A percentile compares a stretch with the other conserved stretches of the same genome.
Evolutionary conservation across 495 filamentous ascomycete genomes (phyloP).

Genomic region (Tuber umbilicatum): DNA sequence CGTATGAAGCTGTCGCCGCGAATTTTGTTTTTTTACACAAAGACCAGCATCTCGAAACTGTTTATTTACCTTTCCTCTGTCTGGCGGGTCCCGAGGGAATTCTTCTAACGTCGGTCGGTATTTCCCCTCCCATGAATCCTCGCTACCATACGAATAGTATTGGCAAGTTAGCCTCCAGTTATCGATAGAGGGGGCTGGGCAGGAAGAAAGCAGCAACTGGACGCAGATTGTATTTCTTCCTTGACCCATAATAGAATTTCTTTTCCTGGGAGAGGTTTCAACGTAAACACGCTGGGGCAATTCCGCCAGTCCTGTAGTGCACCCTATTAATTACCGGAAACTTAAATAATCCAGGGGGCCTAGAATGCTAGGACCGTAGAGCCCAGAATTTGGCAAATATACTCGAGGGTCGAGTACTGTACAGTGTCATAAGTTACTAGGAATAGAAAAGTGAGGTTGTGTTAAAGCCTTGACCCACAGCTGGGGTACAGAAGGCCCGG

Average conservation of each 20-base stretch:
- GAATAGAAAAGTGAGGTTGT: not conserved
- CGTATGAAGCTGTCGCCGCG: not conserved
- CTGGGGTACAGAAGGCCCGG: not conserved
- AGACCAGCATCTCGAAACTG: not conserved
- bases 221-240: not conserved
- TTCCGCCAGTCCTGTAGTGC: not conserved
- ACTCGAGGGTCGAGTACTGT: not conserved
- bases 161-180: not conserved
- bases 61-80: not conserved
- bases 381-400: not conserved
- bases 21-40: not conserved
- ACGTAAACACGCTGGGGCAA: not conserved
- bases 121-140: not conserved
- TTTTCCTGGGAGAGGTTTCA: not conserved
- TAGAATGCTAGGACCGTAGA: not conserved
- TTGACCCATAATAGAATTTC: not conserved
- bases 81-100: not conserved
- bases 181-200: not conserved
- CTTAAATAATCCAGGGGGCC: not conserved
- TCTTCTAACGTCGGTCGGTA: constrained; percentile 1
- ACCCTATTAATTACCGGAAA: not conserved
- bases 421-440: not conserved
- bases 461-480: not conserved
- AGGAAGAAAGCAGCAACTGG: not conserved
- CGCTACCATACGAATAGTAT: not conserved